Percentiles rank a stretch among this genome's conserved stretches.
Conservation (phyloP, 2,329 filamentous ascomycete genomes). For the Ceratocystis colombiana region DNA sequence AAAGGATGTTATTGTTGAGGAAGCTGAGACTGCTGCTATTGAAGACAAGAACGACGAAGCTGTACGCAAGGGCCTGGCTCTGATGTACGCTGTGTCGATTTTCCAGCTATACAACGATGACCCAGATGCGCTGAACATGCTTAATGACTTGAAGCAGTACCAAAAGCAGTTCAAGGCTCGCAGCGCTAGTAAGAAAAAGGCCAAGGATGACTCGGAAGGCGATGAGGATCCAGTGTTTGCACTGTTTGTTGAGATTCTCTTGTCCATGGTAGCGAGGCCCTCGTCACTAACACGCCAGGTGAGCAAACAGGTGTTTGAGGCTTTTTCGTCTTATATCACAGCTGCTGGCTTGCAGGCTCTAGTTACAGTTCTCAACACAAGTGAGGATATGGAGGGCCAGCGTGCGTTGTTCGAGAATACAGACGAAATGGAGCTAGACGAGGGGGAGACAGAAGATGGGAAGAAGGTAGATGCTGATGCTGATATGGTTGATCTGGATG, state of each 20-base stretch:
- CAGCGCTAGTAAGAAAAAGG: conserved; percentile 39
- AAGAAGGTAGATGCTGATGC: conserved; percentile 12
- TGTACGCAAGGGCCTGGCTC: conserved; percentile 55
- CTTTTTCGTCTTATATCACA: conserved; percentile 67
- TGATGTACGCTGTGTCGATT: conserved; percentile 75
- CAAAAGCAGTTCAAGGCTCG: conserved; percentile 53
- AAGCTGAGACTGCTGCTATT: conserved; percentile 27
- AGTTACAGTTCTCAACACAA: conserved; percentile 60
- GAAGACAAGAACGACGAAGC: conserved; percentile 33
- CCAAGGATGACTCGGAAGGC: conserved; percentile 34
- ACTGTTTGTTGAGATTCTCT: conserved; percentile 72
- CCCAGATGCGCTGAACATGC: conserved; percentile 68
- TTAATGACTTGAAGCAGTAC: conserved; percentile 71
- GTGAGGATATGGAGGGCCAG: conserved; percentile 74
- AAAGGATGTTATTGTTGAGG: conserved; percentile 2
- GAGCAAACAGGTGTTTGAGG: conserved; percentile 76
- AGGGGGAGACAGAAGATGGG: conserved; percentile 8
- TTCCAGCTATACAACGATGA: conserved; percentile 87
- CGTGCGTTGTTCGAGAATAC: conserved; percentile 71
- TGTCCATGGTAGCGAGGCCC: conserved; percentile 80
- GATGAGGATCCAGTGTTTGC: conserved; percentile 38
- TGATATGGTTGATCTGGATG: conserved; percentile 44
- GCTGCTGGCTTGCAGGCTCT: conserved; percentile 57
- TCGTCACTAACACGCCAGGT: conserved; percentile 78
- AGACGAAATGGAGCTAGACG: conserved; percentile 35